Percentiles rank a stretch among this genome's conserved stretches.
These are phyloP conservation scores for Solanum paucissectum DNA, from an alignment of 257 asterid species.

Conservation along the genomic window DNA sequence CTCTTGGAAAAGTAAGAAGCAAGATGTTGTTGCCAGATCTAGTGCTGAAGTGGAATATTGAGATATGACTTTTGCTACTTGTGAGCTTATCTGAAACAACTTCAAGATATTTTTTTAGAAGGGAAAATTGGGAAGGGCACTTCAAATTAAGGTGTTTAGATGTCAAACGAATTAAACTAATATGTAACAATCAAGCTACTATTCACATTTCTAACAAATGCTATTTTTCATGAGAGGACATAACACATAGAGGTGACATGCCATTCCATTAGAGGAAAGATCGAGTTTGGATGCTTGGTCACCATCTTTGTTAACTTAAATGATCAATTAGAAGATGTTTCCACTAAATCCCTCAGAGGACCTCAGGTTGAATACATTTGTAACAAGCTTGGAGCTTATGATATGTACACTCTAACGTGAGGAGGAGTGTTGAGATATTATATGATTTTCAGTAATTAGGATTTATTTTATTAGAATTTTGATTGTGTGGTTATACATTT, in stretches of 20 bases:
- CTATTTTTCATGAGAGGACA: neutral
- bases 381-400: neutral
- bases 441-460: neutral
- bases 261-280: neutral
- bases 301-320: neutral
- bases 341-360: neutral
- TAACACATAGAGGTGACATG: neutral
- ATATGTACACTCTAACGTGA: neutral
- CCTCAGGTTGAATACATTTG: neutral
- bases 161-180: neutral
- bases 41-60: neutral
- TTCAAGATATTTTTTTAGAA: neutral
- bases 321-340: neutral
- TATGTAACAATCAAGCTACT: neutral
- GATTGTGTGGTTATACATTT: neutral
- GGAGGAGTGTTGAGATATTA: constrained; percentile 52
- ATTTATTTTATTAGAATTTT: constrained; percentile 32
- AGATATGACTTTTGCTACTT: neutral
- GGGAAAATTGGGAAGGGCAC: neutral
- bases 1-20: neutral
- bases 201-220: neutral
- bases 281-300: neutral
- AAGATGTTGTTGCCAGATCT: neutral
- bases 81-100: neutral
- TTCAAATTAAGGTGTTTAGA: neutral